These are phyloP conservation scores for Oidiodendron maius DNA, from an alignment of 495 filamentous ascomycete species.

Conservation along the genomic window DNA sequence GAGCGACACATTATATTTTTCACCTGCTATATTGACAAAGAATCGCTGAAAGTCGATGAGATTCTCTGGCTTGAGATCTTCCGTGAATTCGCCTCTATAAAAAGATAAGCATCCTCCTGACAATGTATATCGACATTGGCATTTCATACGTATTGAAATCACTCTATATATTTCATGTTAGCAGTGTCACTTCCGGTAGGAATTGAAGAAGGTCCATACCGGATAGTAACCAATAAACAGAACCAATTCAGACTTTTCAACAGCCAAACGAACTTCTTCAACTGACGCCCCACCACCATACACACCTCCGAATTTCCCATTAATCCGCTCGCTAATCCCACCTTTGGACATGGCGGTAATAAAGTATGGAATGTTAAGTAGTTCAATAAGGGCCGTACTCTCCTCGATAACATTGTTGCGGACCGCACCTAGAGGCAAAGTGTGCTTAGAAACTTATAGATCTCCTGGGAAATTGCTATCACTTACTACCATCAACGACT, in stretches of 20 bases:
- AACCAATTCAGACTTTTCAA: constrained; percentile 29
- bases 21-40: constrained; percentile 26
- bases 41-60: constrained; percentile 37
- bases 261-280: constrained; percentile 15
- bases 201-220: constrained; percentile 21
- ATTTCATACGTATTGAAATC: constrained; percentile 24
- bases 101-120: neutral
- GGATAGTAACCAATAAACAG: constrained; percentile 32
- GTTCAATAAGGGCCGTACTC: constrained; percentile 24
- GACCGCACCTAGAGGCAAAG: constrained; percentile 15
- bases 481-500: constrained; percentile 24
- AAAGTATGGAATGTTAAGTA: constrained; percentile 27
- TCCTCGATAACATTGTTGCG: constrained; percentile 20
- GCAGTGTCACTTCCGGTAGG: neutral
- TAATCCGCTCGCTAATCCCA: constrained; percentile 23
- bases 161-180: constrained; percentile 1
- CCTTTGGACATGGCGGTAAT: constrained; percentile 32
- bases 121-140: neutral
- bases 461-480: neutral
- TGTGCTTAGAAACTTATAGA: neutral
- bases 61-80: constrained; percentile 16
- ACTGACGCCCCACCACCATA: constrained; percentile 26
- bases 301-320: constrained; percentile 26
- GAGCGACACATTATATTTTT: constrained; percentile 25
- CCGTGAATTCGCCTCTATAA: constrained; percentile 35